Conservation (phyloP, 495 filamentous ascomycete species). For the Aspergillus hancockii region DNA sequence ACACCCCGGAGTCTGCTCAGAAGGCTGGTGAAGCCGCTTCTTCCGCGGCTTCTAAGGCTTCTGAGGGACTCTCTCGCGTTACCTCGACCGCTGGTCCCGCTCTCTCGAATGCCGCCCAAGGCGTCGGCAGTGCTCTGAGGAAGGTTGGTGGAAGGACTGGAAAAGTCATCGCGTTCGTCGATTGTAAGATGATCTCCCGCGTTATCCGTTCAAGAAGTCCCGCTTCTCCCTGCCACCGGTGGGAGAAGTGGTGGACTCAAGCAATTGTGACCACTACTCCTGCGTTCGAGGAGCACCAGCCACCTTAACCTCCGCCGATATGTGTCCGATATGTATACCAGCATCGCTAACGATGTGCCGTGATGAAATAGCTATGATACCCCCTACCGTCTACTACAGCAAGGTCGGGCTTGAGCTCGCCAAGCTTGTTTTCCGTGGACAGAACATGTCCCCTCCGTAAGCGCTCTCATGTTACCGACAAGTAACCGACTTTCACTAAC, state of each 20-base stretch:
- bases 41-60: conserved; percentile 71
- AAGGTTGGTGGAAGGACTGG: conserved; percentile 86
- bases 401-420: conserved; percentile 83
- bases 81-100: conserved; percentile 76
- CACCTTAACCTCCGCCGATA: conserved; percentile 7
- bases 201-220: not conserved
- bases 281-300: conserved; percentile 25
- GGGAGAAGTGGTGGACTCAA: not conserved
- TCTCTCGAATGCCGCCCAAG: conserved; percentile 67
- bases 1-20: conserved; percentile 66
- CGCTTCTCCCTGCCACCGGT: not conserved
- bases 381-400: conserved; percentile 85
- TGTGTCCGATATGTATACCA: conserved; percentile 3
- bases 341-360: conserved; percentile 30
- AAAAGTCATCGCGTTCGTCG: conserved; percentile 73
- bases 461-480: conserved; percentile 31
- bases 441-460: conserved; percentile 94
- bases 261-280: conserved; percentile 9
- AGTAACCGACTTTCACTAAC: conserved; percentile 21
- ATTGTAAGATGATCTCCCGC: conserved; percentile 68
- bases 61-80: conserved; percentile 82
- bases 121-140: conserved; percentile 62
- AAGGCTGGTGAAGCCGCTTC: conserved; percentile 68
- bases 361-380: conserved; percentile 68
- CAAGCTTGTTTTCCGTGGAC: conserved; percentile 82